Evolutionary conservation across 305 asterid species (phyloP), one percentile per base, ranked within the genome.

Genomic region (Rubia tinctorum): DNA sequence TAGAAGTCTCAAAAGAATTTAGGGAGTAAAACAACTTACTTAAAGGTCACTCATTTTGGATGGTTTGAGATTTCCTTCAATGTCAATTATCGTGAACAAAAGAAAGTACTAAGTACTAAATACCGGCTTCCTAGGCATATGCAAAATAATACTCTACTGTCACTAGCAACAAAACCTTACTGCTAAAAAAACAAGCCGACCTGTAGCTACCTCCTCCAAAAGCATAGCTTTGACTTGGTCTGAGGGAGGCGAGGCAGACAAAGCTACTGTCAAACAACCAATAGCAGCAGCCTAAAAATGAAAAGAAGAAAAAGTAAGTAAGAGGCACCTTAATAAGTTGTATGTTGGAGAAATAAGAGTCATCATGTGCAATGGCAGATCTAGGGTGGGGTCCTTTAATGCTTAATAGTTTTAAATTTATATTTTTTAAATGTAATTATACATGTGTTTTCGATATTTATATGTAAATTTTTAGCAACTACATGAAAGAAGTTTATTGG

Each of bases 161-260:
- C 64, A 49, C 15, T 44, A 59, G 78, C 61, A 59, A 68, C 40
- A 37, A 22, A 39, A 72, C 55, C 30, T 63, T 23, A 71, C 66
- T 65, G 30, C 56, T 59, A 68, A 70, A 59, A 58, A 71, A 62
- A 39, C 71, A 67, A 75, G 77, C 86, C 67, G 72, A 93, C 98
- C 98, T 86, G 79, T 72, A 42, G 89, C 81, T 69, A 81, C 78
- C 88, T 93, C 97, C 76, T 74, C 88, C 76, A 83, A 76, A 78
- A 91, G 90, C 94, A 90, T 86, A 72, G 81, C 82, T 80, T 84
- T 85, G 76, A 93, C 85, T 77, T 79, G 73, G 25, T 71, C 69
- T 65, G 94, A 90, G 71, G 97, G 79, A 3, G 96, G 90, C 76
- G 96, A 82, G 66, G 84, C 89, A n/a, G 97, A 90, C 66, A 93